Evolutionary conservation across 495 filamentous ascomycete genomes (phyloP).

Genomic region (Glarea lozoyensis): DNA sequence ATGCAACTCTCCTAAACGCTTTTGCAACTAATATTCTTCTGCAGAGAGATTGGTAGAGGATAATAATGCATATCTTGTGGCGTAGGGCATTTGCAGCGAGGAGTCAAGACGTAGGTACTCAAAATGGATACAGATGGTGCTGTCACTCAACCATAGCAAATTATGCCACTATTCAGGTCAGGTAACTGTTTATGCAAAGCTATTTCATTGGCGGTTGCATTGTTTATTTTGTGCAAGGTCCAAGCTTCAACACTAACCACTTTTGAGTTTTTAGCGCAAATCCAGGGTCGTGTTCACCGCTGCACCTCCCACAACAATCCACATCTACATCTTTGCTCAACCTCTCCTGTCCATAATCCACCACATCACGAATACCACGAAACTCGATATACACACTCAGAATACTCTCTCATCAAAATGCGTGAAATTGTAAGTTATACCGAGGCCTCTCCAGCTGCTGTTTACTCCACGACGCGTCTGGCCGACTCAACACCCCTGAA

Average conservation of each 20-base stretch:
- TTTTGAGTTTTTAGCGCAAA: conserved; percentile 1
- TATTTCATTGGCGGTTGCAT: background rate
- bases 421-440: conserved; percentile 80
- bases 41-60: too few relatives aligned
- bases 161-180: too few relatives aligned
- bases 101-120: too few relatives aligned
- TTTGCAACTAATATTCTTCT: too few relatives aligned
- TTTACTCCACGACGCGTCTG: conserved; percentile 22
- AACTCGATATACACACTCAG: conserved; percentile 14
- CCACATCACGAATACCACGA: conserved; percentile 20
- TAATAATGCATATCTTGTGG: too few relatives aligned
- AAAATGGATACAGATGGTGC: too few relatives aligned
- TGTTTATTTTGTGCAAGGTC: too few relatives aligned
- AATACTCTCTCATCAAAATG: conserved; percentile 48
- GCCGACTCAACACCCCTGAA: conserved; percentile 34
- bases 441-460: conserved; percentile 9
- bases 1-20: too few relatives aligned
- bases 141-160: too few relatives aligned
- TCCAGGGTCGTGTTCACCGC: conserved; percentile 7
- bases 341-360: conserved; percentile 23
- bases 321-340: conserved; percentile 21
- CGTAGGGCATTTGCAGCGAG: too few relatives aligned
- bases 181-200: background rate
- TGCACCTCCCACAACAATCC: conserved; percentile 11
- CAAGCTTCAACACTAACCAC: conserved; percentile 8